Evolutionary conservation across 2,329 filamentous ascomycete genomes (phyloP).

Genomic region (Phaeosphaeriaceae sp.): DNA sequence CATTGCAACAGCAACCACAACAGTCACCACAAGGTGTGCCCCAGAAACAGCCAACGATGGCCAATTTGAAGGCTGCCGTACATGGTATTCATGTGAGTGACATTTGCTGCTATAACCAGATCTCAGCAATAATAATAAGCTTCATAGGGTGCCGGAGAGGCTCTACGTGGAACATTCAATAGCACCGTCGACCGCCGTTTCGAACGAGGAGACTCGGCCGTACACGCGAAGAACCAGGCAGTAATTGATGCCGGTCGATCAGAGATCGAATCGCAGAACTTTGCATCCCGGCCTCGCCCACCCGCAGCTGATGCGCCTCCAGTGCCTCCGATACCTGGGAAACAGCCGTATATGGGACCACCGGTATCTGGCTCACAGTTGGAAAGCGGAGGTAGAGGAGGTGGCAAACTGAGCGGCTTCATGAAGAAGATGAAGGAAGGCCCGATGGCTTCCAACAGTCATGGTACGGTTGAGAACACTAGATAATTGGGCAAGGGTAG

Average conservation of each 20-base stretch:
- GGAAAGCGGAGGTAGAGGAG: conserved; percentile 28
- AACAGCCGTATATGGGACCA: conserved; percentile 25
- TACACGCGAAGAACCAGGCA: conserved; percentile 44
- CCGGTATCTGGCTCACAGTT: conserved; percentile 33
- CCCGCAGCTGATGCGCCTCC: conserved; percentile 16
- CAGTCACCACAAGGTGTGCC: conserved; percentile 3
- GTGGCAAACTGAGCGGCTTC: conserved; percentile 38
- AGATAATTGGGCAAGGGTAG: not conserved
- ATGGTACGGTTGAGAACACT: conserved; percentile 11
- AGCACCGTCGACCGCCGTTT: conserved; percentile 42
- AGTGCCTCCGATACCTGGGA: conserved; percentile 19
- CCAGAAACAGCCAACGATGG: conserved; percentile 39
- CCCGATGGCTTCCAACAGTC: conserved; percentile 20
- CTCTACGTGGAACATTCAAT: conserved; percentile 46
- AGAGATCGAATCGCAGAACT: conserved; percentile 38
- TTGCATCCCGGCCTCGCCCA: conserved; percentile 17
- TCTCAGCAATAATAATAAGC: conserved; percentile 8
- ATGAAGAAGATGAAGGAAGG: conserved; percentile 46
- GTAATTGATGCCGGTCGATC: conserved; percentile 39
- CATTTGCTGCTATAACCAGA: too few relatives aligned
- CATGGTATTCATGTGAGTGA: conserved; percentile 25
- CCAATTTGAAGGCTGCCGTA: conserved; percentile 44
- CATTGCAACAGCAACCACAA: conserved; percentile 5
- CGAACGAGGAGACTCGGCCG: conserved; percentile 25
- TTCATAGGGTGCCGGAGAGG: conserved; percentile 43